Evolutionary conservation across 2,329 filamentous ascomycete genomes (phyloP).

Genomic region (Aspergillus sclerotialis): DNA sequence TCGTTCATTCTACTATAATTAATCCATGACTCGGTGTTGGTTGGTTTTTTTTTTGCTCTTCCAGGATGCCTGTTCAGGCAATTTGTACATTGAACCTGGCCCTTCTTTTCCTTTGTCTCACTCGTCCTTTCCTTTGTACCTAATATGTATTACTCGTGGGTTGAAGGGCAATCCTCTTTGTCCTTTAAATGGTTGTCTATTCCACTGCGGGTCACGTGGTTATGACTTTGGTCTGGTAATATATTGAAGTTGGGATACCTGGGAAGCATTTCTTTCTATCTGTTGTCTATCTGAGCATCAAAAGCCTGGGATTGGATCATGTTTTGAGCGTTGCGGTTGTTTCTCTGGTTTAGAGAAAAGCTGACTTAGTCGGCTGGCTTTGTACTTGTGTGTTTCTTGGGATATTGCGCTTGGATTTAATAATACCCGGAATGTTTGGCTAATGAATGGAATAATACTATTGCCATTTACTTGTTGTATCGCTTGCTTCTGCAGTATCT

Average conservation of each 20-base stretch:
- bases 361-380: slow-evolving; percentile 4
- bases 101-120: slow-evolving; percentile 6
- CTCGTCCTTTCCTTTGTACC: slow-evolving; percentile 13
- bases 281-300: slow-evolving; percentile 3
- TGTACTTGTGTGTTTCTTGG: slow-evolving; percentile 8
- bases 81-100: no score
- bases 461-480: neutral
- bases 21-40: slow-evolving; percentile 10
- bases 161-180: no score
- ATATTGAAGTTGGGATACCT: slow-evolving; percentile 2
- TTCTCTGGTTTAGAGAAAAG: slow-evolving; percentile 9
- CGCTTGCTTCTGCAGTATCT: no score
- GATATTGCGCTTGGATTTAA: slow-evolving; percentile 12
- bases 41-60: slow-evolving; percentile 8
- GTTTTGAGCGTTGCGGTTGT: neutral
- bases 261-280: slow-evolving; percentile 3
- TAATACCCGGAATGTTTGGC: no score
- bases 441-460: slow-evolving; percentile 8
- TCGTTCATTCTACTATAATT: slow-evolving; percentile 9
- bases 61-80: no score
- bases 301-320: no score
- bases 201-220: slow-evolving; percentile 14
- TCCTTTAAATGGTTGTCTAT: no score
- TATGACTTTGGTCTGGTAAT: neutral
- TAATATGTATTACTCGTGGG: slow-evolving; percentile 9